phyloP scores from a whole-genome alignment of 768 basidiomycete genomes.

The Cubamyces lactineus region DNA sequence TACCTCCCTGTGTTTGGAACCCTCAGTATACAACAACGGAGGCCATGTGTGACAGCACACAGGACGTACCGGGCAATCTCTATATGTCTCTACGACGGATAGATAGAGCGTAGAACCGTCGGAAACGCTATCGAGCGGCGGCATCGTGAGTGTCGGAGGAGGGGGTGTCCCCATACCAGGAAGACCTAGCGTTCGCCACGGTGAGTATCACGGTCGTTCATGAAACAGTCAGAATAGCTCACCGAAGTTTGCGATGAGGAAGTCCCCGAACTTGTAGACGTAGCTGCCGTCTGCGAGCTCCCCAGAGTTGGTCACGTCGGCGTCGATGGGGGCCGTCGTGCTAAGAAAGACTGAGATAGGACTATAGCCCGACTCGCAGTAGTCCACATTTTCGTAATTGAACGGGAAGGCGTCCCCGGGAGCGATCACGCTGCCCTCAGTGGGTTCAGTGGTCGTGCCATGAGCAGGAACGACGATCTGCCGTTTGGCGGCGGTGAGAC shows the following conservation, averaged over 20 bases:
- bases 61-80: constrained; percentile 26
- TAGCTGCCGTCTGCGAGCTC: constrained; percentile 23
- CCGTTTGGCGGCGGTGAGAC: constrained; percentile 11
- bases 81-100: constrained; percentile 26
- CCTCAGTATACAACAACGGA: no score
- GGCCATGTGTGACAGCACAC: no score
- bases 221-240: neutral
- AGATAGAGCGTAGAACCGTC: constrained; percentile 22
- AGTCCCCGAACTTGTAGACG: constrained; percentile 26
- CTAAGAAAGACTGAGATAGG: constrained; percentile 25
- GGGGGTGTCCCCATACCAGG: constrained; percentile 23
- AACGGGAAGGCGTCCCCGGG: constrained; percentile 24
- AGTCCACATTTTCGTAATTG: constrained; percentile 21
- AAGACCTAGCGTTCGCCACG: constrained; percentile 14
- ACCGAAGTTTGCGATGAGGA: constrained; percentile 29
- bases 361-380: constrained; percentile 28
- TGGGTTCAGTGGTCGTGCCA: constrained; percentile 21
- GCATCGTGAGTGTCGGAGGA: constrained; percentile 20
- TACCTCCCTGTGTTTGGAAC: constrained; percentile 5
- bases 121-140: constrained; percentile 4
- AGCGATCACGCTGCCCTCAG: constrained; percentile 12
- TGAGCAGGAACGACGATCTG: constrained; percentile 20
- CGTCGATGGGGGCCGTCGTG: constrained; percentile 9
- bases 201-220: no score
- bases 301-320: constrained; percentile 18